A percentile compares a stretch with the other conserved stretches of the same genome.
Conservation (phyloP, 129 eudicot genomes). For the Calendula officinalis region DNA sequence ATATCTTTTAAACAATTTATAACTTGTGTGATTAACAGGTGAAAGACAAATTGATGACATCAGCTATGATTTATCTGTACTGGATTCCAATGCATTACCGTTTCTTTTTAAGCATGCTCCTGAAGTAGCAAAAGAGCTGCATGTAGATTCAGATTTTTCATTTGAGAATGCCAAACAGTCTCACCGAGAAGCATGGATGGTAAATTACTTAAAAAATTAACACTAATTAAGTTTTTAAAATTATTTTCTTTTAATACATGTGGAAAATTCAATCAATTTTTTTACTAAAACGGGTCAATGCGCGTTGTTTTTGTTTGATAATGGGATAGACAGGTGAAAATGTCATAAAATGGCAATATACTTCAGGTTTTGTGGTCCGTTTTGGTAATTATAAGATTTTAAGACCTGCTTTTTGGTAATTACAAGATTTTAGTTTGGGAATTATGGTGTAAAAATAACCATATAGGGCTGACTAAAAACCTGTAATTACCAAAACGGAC, state of each 20-base stretch:
- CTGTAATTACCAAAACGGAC: too few relatives aligned
- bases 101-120: slow-evolving; percentile 92
- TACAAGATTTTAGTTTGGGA: too few relatives aligned
- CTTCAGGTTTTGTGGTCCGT: too few relatives aligned
- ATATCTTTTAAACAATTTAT: slow-evolving; percentile 6
- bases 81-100: slow-evolving; percentile 80
- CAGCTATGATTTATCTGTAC: slow-evolving; percentile 70
- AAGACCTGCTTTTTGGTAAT: too few relatives aligned
- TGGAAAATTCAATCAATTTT: not conserved
- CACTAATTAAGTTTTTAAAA: not conserved
- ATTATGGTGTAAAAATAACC: too few relatives aligned
- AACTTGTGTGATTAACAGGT: slow-evolving; percentile 44
- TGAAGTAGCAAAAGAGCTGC: slow-evolving; percentile 58
- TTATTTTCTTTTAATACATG: slow-evolving; percentile 1
- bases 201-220: slow-evolving; percentile 24
- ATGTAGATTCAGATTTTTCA: slow-evolving; percentile 50
- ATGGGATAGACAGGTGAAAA: not conserved
- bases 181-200: slow-evolving; percentile 68
- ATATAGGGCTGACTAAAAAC: too few relatives aligned
- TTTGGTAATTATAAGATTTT: too few relatives aligned
- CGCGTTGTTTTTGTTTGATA: not conserved
- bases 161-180: slow-evolving; percentile 50
- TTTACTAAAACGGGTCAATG: not conserved
- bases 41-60: slow-evolving; percentile 50
- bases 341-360: too few relatives aligned